Evolutionary conservation across 2,329 filamentous ascomycete genomes (phyloP), one percentile per base, ranked within the genome.

Genomic region (Cercospora janseana): DNA sequence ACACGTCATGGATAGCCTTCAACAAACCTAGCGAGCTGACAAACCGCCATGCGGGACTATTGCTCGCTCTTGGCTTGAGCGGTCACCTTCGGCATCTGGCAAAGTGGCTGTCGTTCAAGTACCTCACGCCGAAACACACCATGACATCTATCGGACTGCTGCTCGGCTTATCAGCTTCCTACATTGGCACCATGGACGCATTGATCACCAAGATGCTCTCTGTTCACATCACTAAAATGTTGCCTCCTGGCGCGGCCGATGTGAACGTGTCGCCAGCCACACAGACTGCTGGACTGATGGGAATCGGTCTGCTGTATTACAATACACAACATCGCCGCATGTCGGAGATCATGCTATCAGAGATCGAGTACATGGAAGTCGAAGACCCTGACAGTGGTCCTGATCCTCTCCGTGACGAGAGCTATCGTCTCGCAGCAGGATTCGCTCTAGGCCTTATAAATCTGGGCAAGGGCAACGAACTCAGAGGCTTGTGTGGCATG

Each of bases 61-160:
- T 98, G 34, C 77, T 98, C 0, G 93, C 90, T 4, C 77, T 98
- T 4, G 93, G 93, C 3, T 75, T 98, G 18, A 96, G 96, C 61
- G 94, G 93, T 0, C 94, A 98, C 70, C 75, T 98, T n/a, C 93
- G 88, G 60, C 86, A 83, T 6, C 80, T 98, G 21, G 93, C 93
- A 2, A 97, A 97, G 73, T 98, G 93, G 92, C 86, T 98, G 34
- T 92, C 91, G 6, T 98, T 97, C 79, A 97, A 96, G 66, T 98
- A 98, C 61, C 75, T 98, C n/a, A 98, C 93, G 0, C 92, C 93
- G 1, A 98, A 98, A 65, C 94, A 98, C 69, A 95, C 91, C 20
- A 98, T 98, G 93, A 97, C 93, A 18, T 97, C 93, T 1, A 92
- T 98, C 47, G 93, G 93, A 7, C 76, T 98, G n/a, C 77, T 98